Percentiles rank a stretch among this genome's conserved stretches.
Conservation (phyloP, 306 rosid species). For the Trifolium fragiferum region DNA sequence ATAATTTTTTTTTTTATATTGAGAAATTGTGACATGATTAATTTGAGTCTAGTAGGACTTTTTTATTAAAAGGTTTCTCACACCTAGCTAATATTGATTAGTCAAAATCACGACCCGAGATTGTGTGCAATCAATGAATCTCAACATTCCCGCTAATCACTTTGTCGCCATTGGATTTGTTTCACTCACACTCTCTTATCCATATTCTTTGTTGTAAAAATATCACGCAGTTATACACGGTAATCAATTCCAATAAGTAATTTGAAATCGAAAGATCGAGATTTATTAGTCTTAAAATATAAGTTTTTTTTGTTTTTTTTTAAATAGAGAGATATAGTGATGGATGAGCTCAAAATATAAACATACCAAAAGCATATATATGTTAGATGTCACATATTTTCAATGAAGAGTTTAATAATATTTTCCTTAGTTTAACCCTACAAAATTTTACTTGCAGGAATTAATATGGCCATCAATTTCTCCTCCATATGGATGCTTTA, state of each 20-base stretch:
- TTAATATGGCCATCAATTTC: constrained; percentile 75
- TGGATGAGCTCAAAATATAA: not conserved
- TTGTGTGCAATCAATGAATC: not conserved
- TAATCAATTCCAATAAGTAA: too few relatives aligned
- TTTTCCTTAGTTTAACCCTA: not conserved
- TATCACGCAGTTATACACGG: not conserved
- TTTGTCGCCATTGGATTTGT: not conserved
- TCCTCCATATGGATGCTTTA: constrained; percentile 51
- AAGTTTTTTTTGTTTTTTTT: too few relatives aligned
- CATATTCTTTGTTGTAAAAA: not conserved
- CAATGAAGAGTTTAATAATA: not conserved
- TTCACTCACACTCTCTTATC: not conserved
- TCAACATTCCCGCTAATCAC: not conserved
- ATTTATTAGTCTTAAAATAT: too few relatives aligned
- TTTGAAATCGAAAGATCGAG: too few relatives aligned
- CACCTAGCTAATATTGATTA: not conserved
- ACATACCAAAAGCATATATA: not conserved
- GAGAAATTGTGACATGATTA: not conserved
- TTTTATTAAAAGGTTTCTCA: not conserved
- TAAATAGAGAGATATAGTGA: too few relatives aligned
- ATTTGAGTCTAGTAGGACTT: not conserved
- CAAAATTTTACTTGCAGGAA: constrained; percentile 41
- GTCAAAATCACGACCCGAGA: not conserved
- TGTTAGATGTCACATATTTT: not conserved
- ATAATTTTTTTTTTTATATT: not conserved